These are phyloP conservation scores for Trichoderma pleuroti DNA, from an alignment of 2,329 filamentous ascomycete genomes.

Conservation along the genomic window DNA sequence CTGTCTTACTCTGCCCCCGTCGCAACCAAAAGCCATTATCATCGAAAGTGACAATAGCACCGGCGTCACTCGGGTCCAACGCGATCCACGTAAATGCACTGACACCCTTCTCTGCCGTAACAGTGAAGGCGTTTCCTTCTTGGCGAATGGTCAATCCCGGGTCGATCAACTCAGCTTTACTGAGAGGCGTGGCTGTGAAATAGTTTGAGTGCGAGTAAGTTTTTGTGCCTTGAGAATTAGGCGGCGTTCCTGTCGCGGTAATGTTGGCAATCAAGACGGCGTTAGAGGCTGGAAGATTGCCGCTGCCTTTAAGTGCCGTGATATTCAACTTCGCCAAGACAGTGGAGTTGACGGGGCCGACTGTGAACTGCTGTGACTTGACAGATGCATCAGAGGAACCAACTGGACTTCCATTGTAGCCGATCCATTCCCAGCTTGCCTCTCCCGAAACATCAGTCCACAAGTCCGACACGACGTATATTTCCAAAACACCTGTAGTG, in stretches of 20 bases:
- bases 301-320: not conserved
- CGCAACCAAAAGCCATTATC: slow-evolving; percentile 8
- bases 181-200: slow-evolving; percentile 2
- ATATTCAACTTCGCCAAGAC: not conserved
- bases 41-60: slow-evolving; percentile 1
- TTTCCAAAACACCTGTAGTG: not conserved
- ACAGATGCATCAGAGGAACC: not conserved
- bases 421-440: slow-evolving; percentile 10
- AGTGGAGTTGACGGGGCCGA: slow-evolving; percentile 3
- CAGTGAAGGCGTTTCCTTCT: not conserved
- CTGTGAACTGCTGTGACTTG: not conserved
- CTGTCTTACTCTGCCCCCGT: not conserved
- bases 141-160: not conserved
- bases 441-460: slow-evolving; percentile 1
- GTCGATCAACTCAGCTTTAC: not conserved
- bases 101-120: slow-evolving; percentile 4
- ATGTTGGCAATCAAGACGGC: not conserved
- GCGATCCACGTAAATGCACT: slow-evolving; percentile 4
- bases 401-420: slow-evolving; percentile 7
- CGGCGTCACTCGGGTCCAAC: not conserved
- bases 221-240: not conserved
- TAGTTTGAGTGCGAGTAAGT: slow-evolving; percentile 2
- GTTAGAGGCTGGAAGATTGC: not conserved
- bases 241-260: not conserved
- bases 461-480: not conserved